Base-by-base conservation (phyloP, 306 rosid genomes). In the Cercis canadensis region DNA sequence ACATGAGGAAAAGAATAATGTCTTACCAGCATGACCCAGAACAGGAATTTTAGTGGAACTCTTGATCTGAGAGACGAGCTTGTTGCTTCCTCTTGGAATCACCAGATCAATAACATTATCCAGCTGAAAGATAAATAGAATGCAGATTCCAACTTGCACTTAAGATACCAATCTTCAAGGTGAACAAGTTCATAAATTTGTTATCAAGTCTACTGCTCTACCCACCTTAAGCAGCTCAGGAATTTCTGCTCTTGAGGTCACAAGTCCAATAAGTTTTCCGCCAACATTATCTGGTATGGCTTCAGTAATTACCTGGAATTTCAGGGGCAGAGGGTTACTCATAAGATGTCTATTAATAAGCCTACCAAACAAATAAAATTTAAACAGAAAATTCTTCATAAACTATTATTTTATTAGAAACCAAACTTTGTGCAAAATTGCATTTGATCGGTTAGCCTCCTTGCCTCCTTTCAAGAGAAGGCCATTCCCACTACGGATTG, bases 391-490 rank as follows among this genome's bases (percentile, higher is more conserved):
- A 49, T 51, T 34, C 47, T 74, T 49, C 14, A 32, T 56, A 77
- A 70, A 54, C 8, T 45, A 18, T 80, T 44, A 65, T 62, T 75
- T 44, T 61, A 55, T 65, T 51, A 71, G 74, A 66, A 59, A 74
- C 59, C 73, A 52, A 59, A 91, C 99, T 87, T 91, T 87, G 87
- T 94, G 97, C 70, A 94, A 83, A 73, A 91, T 78, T 65, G 90
- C 90, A 81, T 94, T 94, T 56, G 99, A 94, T 82, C 89, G 92
- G 77, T 70, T 94, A 62, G 99, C 97, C 82, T 94, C 99, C 90
- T 94, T 94, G 76, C 99, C 99, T 65, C 99, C 99, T 81, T 94
- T 91, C 83, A 94, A 80, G 68, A 94, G 95, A 84, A 94, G 97
- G 46, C 97, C 99, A 62, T 94, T 94, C 49, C 99, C 99, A 75